Percentiles rank a stretch among this genome's conserved stretches.
Conservation (phyloP, 1,139 yeast genomes). For the Geotrichum restrictum region DNA sequence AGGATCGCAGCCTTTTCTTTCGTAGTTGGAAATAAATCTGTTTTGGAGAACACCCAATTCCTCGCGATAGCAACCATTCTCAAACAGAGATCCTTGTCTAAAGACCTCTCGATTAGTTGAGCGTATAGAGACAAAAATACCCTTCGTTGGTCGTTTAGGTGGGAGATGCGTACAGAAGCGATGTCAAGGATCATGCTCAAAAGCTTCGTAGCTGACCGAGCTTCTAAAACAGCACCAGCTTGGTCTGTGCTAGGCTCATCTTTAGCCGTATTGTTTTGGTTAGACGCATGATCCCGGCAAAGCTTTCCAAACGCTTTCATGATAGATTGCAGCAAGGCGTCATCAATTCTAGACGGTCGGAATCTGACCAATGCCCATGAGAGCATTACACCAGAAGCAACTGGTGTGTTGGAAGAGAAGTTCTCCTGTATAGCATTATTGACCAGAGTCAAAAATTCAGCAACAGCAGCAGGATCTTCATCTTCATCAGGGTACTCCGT, state of each 20-base stretch:
- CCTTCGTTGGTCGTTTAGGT: slow-evolving; percentile 88
- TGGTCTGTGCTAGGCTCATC: slow-evolving; percentile 24
- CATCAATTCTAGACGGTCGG: slow-evolving; percentile 68
- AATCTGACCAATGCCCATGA: slow-evolving; percentile 78
- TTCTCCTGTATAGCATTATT: slow-evolving; percentile 77
- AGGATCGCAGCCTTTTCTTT: slow-evolving; percentile 95
- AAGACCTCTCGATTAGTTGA: slow-evolving; percentile 83
- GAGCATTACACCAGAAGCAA: slow-evolving; percentile 85
- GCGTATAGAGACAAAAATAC: slow-evolving; percentile 82
- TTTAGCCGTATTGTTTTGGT: slow-evolving; percentile 29
- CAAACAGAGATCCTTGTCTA: slow-evolving; percentile 68
- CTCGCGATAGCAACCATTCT: slow-evolving; percentile 77
- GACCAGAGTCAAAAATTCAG: slow-evolving; percentile 58
- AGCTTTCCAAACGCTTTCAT: slow-evolving; percentile 85
- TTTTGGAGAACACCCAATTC: slow-evolving; percentile 82
- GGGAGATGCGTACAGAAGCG: slow-evolving; percentile 74
- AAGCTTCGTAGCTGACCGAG: slow-evolving; percentile 70
- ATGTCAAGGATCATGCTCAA: slow-evolving; percentile 73
- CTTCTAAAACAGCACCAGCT: slow-evolving; percentile 51
- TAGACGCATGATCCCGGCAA: slow-evolving; percentile 72
- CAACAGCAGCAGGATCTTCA: slow-evolving; percentile 54
- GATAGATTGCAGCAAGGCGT: slow-evolving; percentile 61
- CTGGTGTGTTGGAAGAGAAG: slow-evolving; percentile 72
- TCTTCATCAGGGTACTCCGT: slow-evolving; percentile 43
- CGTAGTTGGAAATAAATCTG: slow-evolving; percentile 85